Percentiles rank a stretch among this genome's conserved stretches.
Conservation (phyloP, 192 early-diverging fungal species). For the Obelidium mucronatum region DNA sequence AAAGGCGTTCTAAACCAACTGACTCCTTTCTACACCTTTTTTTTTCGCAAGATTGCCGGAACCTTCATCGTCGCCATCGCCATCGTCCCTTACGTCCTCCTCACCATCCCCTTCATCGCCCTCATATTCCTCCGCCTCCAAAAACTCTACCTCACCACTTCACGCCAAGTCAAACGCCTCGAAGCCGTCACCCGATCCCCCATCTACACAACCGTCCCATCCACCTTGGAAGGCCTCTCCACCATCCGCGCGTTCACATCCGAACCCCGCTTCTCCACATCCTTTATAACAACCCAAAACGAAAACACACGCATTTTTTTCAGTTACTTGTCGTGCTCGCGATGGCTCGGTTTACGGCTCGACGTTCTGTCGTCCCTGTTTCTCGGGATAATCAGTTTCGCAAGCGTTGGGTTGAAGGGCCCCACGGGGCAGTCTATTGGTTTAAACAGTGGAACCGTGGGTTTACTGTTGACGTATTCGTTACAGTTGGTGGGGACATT, state of each 20-base stretch:
- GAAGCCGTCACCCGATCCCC: constrained; percentile 72
- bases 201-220: constrained; percentile 65
- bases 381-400: constrained; percentile 53
- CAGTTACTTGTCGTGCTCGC: constrained; percentile 35
- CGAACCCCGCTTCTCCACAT: constrained; percentile 57
- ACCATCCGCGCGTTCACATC: constrained; percentile 73
- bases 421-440: constrained; percentile 33
- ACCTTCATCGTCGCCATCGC: constrained; percentile 65
- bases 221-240: constrained; percentile 72
- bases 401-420: constrained; percentile 52
- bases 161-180: constrained; percentile 73
- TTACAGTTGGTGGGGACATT: constrained; percentile 62
- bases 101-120: constrained; percentile 56
- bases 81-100: constrained; percentile 69
- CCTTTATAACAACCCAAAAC: constrained; percentile 64
- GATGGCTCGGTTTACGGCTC: constrained; percentile 68
- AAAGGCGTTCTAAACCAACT: no score
- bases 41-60: constrained; percentile 44
- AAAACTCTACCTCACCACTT: constrained; percentile 58
- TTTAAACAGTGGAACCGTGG: constrained; percentile 58
- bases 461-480: constrained; percentile 57
- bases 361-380: constrained; percentile 58
- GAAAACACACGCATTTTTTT: constrained; percentile 68
- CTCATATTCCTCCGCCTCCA: constrained; percentile 60
- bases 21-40: constrained; percentile 59